Percentiles rank a stretch among this genome's conserved stretches.
These are phyloP conservation scores for Erodium trifolium DNA, from an alignment of 441 rosid genomes.

Conservation along the genomic window DNA sequence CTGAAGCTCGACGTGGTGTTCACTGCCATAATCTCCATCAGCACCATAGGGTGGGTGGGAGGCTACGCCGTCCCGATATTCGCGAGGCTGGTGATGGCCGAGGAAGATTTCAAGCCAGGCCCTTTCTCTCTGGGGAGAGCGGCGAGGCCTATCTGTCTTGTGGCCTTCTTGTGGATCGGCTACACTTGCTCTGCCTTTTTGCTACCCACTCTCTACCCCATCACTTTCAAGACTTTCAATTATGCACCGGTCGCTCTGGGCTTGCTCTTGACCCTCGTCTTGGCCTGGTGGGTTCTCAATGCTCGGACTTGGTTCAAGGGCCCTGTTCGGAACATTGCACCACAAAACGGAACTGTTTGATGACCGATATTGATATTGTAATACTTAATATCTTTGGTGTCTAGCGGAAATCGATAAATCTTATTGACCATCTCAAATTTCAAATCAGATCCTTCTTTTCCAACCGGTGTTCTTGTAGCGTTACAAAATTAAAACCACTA, in stretches of 20 bases:
- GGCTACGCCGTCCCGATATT: constrained; percentile 52
- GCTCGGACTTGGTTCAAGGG: constrained; percentile 58
- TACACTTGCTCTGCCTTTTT: constrained; percentile 49
- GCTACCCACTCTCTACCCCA: constrained; percentile 44
- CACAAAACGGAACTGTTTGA: no score
- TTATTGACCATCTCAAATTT: no score
- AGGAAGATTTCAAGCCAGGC: constrained; percentile 43
- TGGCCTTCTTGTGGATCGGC: constrained; percentile 51
- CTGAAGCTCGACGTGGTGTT: constrained; percentile 43
- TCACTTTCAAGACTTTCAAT: constrained; percentile 42
- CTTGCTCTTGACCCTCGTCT: constrained; percentile 27
- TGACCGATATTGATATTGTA: no score
- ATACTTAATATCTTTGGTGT: no score
- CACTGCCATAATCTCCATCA: constrained; percentile 49
- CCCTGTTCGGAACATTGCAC: constrained; percentile 41
- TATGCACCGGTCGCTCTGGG: constrained; percentile 54
- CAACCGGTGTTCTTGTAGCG: no score
- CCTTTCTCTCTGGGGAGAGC: constrained; percentile 51
- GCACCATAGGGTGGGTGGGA: constrained; percentile 60
- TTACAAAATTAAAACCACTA: background rate
- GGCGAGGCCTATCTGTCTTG: constrained; percentile 41
- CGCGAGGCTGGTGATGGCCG: constrained; percentile 42
- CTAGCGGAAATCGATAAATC: no score
- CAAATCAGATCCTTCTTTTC: no score
- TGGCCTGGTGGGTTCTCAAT: constrained; percentile 53